These are phyloP conservation scores for Discostella pseudostelligera DNA, from an alignment of 108 stramenopile genomes.

Conservation along the genomic window DNA sequence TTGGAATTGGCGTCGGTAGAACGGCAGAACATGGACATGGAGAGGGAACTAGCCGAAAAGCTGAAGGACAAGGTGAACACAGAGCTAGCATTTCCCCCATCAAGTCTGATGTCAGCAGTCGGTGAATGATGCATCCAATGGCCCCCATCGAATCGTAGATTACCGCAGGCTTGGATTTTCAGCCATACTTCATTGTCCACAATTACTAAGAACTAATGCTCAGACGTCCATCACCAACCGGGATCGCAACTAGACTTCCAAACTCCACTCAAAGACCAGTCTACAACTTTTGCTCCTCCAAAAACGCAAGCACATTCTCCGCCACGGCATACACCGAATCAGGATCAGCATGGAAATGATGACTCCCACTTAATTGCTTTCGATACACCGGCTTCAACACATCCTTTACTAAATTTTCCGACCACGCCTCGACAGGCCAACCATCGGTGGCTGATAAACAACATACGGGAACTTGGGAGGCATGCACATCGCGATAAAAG, in stretches of 20 bases:
- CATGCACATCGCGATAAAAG: conserved; percentile 51
- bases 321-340: conserved; percentile 57
- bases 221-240: too few relatives aligned
- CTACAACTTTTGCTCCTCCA: conserved; percentile 19
- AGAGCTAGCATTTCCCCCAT: conserved; percentile 32
- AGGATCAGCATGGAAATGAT: conserved; percentile 87
- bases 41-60: conserved; percentile 29
- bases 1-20: conserved; percentile 10
- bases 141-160: too few relatives aligned
- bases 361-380: conserved; percentile 61
- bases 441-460: conserved; percentile 70
- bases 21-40: conserved; percentile 17
- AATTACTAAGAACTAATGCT: too few relatives aligned
- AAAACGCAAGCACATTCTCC: conserved; percentile 39
- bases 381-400: conserved; percentile 44
- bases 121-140: background rate
- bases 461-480: conserved; percentile 42
- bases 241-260: too few relatives aligned
- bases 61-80: conserved; percentile 25
- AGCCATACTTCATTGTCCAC: too few relatives aligned
- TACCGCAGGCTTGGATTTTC: too few relatives aligned
- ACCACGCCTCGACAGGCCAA: conserved; percentile 55
- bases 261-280: too few relatives aligned
- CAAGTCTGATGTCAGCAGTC: conserved; percentile 16
- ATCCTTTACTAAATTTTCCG: conserved; percentile 24